Base-by-base conservation (phyloP, 2,329 filamentous ascomycete species). In the Aspergillus bombycis region DNA sequence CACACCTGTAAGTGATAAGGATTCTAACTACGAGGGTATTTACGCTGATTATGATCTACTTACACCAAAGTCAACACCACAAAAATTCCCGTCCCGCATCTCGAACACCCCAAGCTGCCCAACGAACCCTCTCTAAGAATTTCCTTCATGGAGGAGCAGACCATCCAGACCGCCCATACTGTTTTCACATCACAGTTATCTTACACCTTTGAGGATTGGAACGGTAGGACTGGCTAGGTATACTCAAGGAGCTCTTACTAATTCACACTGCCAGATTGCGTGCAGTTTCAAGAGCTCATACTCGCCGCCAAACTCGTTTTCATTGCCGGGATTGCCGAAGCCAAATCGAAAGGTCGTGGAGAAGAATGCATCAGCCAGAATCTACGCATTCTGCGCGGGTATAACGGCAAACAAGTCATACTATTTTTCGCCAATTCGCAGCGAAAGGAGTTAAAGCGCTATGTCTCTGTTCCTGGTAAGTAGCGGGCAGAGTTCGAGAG, bases 291-390 rank as follows among this genome's bases (percentile, higher is more conserved):
- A 61, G 79, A 81, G 62, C 61, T 77, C 3, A 65, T 81, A 2
- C 74, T 81, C 9, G 71, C 72, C 19, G 75, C 78, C 4, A 76
- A 75, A 58, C 68, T 81, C 34, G 62, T 79, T 28, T 79, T 80
- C 56, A 76, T 79, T 36, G 78, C 76, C 0, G 79, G 79, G 0
- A 79, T 81, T 58, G 78, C 78, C 1, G 78, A 80, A 61, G 78
- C 78, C 48, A 79, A 78, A 53, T 80, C 78, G 50, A 81, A 80
- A 63, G 79, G 79, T 10, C 77, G 79, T 9, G 79, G 79, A 0
- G 79, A 81, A 62, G 79, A 81, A 71, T 80, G 78, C 59, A 80
- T 81, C 69, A 80, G 78, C 57, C 79, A 81, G 66, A 81, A 81
- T 61, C 62, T 81, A 19, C 77, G 79, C 5, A 73, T 80, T 10